Percentiles rank a stretch among this genome's conserved stretches.
Evolutionary conservation across 129 eudicot genomes (phyloP).

Genomic region (Flaveria robusta): DNA sequence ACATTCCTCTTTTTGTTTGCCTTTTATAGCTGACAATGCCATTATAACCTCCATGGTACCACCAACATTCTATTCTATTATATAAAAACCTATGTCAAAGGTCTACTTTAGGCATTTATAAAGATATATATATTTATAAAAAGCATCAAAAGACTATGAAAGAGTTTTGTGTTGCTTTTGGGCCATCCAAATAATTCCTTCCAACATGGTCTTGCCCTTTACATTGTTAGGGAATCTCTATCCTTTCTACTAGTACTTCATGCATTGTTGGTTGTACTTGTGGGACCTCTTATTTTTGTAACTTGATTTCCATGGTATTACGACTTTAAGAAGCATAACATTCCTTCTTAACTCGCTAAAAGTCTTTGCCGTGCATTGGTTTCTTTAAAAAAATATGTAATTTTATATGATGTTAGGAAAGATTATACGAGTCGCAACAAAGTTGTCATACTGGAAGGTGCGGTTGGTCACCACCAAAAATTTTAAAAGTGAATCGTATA

Average conservation of each 20-base stretch:
- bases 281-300: not conserved
- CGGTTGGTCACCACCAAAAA: too few relatives aligned
- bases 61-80: slow-evolving; percentile 22
- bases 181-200: slow-evolving; percentile 34
- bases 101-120: slow-evolving; percentile 11
- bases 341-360: not conserved
- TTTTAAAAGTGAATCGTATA: too few relatives aligned
- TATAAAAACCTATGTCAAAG: slow-evolving; percentile 19
- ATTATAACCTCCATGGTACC: slow-evolving; percentile 30
- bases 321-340: not conserved
- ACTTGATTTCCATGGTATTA: not conserved
- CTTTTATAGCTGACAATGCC: slow-evolving; percentile 18
- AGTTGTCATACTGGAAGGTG: too few relatives aligned
- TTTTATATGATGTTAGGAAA: not conserved
- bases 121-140: slow-evolving; percentile 24
- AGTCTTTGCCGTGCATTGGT: not conserved
- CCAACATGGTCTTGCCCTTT: slow-evolving; percentile 22
- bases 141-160: slow-evolving; percentile 25
- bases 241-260: not conserved
- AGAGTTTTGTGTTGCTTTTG: slow-evolving; percentile 16
- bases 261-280: slow-evolving; percentile 4
- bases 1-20: not conserved
- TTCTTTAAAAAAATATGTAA: not conserved
- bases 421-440: too few relatives aligned
- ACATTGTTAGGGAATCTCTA: slow-evolving; percentile 22